phyloP scores from a whole-genome alignment of 441 rosid species.

The Pelargonium australe region DNA sequence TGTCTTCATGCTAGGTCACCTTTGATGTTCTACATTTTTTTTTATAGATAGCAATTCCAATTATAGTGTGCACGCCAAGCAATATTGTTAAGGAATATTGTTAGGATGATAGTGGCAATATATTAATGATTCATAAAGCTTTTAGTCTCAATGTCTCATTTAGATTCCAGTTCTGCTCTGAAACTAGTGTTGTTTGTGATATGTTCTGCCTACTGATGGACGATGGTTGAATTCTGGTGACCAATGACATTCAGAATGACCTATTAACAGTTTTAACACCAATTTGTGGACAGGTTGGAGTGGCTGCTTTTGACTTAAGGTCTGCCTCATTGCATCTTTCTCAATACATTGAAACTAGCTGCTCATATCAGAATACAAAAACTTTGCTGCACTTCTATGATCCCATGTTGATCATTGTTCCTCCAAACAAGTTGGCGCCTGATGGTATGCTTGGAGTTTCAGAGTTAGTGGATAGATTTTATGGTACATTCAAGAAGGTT shows the following conservation, averaged over 20 bases:
- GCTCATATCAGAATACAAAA: constrained; percentile 88
- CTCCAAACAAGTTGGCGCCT: constrained; percentile 77
- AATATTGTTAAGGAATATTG: not conserved
- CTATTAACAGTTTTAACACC: constrained; percentile 3
- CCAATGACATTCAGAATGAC: constrained; percentile 9
- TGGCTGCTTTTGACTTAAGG: constrained; percentile 92
- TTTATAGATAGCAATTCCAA: too few relatives aligned
- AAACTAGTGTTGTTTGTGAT: not conserved
- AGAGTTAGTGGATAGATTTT: constrained; percentile 64
- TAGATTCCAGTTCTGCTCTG: not conserved
- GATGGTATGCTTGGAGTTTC: constrained; percentile 95
- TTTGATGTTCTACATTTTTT: not conserved
- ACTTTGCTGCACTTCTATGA: constrained; percentile 81
- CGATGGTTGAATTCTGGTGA: not conserved
- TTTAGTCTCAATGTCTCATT: not conserved
- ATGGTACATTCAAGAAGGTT: constrained; percentile 71
- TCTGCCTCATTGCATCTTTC: constrained; percentile 90
- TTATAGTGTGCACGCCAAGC: not conserved
- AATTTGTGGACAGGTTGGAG: constrained; percentile 56
- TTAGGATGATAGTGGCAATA: not conserved
- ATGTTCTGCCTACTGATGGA: not conserved
- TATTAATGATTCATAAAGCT: not conserved
- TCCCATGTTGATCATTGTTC: constrained; percentile 73
- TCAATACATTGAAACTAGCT: constrained; percentile 92
- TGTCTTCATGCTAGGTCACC: not conserved